Evolutionary conservation across 306 rosid species (phyloP), one percentile per base, ranked within the genome.

Genomic region (Cucumis sativus): DNA sequence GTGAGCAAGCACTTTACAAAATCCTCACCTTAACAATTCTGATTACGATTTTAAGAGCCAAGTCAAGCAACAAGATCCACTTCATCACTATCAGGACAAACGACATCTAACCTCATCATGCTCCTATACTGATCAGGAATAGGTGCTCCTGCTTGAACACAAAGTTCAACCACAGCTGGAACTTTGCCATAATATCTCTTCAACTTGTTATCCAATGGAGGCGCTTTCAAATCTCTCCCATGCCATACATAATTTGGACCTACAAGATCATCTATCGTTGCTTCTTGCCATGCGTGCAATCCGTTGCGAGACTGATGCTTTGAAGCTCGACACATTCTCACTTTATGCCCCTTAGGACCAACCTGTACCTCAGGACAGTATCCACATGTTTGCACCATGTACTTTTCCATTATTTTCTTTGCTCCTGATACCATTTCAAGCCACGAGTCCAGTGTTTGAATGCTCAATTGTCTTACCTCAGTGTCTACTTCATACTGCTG

Each of bases 271-370:
- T 91, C 90, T 55, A 91, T 72, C 39, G 82, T 89, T 16, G 97
- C 97, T 80, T 93, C 93, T 79, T 93, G 96, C 98, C 98, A 93
- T 69, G 97, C 97, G 75, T 93, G 98, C 81, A 93, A 81, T 60
- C 98, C 98, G 28, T 93, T 83, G 11, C 97, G 91, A 63, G 92
- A 89, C 79, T 91, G 98, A 78, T 93, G 98, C 85, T 89, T 91
- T n/a, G 95, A 84, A 65, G 91, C 98, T 85, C 86, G 85, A 79
- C 98, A 91, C 88, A 85, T 86, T 82, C 98, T 91, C 76, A 91
- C 91, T 84, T 93, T 93, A 84, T 93, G 98, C 54, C 98, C 97
- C 87, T 84, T 88, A 4, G 93, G 96, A 77, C 97, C 96, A 39
- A 91, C 98, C 83, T 91, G 96, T 13, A 93, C 85, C 85, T 93